A percentile compares a stretch with the other conserved stretches of the same genome.
Evolutionary conservation across 805 yeast species (phyloP).

Genomic region (Metschnikowia koreensis): DNA sequence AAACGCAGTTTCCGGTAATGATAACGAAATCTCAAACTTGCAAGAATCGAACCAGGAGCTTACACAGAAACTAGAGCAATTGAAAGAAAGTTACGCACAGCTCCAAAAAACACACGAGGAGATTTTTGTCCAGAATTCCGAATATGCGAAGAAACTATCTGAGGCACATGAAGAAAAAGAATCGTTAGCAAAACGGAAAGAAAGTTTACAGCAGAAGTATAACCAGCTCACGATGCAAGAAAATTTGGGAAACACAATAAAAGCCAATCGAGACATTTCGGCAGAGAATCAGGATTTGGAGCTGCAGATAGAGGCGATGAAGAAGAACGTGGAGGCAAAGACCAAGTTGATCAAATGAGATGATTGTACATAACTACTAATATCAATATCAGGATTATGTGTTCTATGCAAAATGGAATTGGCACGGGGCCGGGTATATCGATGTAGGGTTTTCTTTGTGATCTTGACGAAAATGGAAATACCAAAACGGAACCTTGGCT

Average conservation of each 20-base stretch:
- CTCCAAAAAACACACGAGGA: slow-evolving; percentile 37
- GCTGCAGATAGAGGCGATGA: slow-evolving; percentile 29
- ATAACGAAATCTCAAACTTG: slow-evolving; percentile 37
- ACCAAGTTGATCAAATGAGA: slow-evolving; percentile 2
- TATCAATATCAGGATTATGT: no score
- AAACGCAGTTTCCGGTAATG: slow-evolving; percentile 36
- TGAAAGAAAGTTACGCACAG: slow-evolving; percentile 28
- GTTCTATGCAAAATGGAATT: no score
- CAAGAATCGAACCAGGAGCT: slow-evolving; percentile 39
- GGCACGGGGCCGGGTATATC: no score
- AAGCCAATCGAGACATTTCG: slow-evolving; percentile 41
- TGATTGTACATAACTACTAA: background rate
- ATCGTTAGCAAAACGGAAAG: slow-evolving; percentile 14
- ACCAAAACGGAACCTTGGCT: no score
- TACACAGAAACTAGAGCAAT: slow-evolving; percentile 23
- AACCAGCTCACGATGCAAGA: slow-evolving; percentile 37
- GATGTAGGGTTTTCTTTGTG: no score
- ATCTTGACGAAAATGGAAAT: no score
- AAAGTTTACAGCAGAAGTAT: slow-evolving; percentile 24
- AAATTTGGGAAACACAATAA: slow-evolving; percentile 35
- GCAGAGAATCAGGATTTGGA: slow-evolving; percentile 33
- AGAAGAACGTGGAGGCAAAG: slow-evolving; percentile 27
- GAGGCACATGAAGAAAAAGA: slow-evolving; percentile 22
- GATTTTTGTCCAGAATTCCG: slow-evolving; percentile 33
- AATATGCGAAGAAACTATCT: slow-evolving; percentile 22